phyloP scores from a whole-genome alignment of 805 yeast genomes.

The Ogataea paraovalis region DNA sequence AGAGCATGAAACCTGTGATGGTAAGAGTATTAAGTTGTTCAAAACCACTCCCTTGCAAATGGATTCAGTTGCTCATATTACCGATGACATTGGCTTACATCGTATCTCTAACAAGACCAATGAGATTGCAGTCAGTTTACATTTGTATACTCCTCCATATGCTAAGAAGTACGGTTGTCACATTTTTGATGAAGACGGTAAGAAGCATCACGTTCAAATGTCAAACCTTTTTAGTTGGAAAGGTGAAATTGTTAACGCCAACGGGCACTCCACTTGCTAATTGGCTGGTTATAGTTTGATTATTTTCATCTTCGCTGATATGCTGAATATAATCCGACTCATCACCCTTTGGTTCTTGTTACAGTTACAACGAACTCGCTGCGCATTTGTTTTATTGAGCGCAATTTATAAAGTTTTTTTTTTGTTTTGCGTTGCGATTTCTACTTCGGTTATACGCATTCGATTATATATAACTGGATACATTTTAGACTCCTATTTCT shows the following conservation, averaged over 20 bases:
- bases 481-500: no score
- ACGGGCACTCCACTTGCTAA: slow-evolving; percentile 19
- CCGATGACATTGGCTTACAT: slow-evolving; percentile 65
- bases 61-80: slow-evolving; percentile 59
- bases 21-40: slow-evolving; percentile 5
- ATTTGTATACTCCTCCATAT: slow-evolving; percentile 74
- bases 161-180: slow-evolving; percentile 58
- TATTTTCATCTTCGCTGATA: neutral
- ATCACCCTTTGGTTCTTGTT: no score
- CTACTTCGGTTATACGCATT: no score
- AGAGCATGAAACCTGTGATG: neutral
- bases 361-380: no score
- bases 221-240: slow-evolving; percentile 58
- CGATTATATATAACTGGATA: no score
- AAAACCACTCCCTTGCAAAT: slow-evolving; percentile 26
- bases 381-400: no score
- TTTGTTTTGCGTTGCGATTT: no score
- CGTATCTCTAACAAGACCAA: slow-evolving; percentile 48
- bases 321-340: no score
- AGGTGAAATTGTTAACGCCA: slow-evolving; percentile 35
- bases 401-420: no score
- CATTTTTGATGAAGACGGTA: slow-evolving; percentile 47
- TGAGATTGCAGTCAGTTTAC: slow-evolving; percentile 56
- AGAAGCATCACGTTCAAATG: slow-evolving; percentile 53
- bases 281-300: neutral